Base-by-base conservation (phyloP, 2,329 filamentous ascomycete genomes). In the Penicillium aurantiogriseum region DNA sequence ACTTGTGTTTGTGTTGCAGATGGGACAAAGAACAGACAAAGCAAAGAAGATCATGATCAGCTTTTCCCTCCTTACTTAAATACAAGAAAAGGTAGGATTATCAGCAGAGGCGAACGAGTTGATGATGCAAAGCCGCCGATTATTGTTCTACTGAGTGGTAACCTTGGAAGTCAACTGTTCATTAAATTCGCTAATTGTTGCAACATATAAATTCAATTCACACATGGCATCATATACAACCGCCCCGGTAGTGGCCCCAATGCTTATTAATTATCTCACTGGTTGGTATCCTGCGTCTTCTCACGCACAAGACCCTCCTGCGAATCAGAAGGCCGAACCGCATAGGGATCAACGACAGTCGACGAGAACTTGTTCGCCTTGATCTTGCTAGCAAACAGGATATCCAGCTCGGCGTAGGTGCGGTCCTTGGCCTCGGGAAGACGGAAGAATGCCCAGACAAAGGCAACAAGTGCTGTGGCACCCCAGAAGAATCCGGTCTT, bases 401-500 rank as follows among this genome's bases (percentile, higher is more conserved):
- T 63, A 55, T 79, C 76, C 11, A 79, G 58, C 59, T 78, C 76
- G 3, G 69, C 73, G 57, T 73, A 77, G 0, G 74, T 75, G 21
- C 74, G 65, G 6, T 65, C 73, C 42, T 71, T 74, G 3, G 70
- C 63, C 55, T 78, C 76, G 1, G 75, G 74, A 7, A 76, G 66
- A 15, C 73, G 66, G 59, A 74, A 77, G 60, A 70, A 77, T 1
- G 69, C 66, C 71, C 71, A 77, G 11, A 72, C 21, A 1, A 74
- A 64, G 4, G 65, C 66, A 6, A 72, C 44, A 5, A 65, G 50
- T 2, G 64, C 65, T 1, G 58, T 69, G 7, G 64, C 65, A 11
- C 68, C 73, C 72, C 74, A 80, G 60, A 80, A 76, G 59, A 79
- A 78, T 0, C 67, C 70, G 0, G 70, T 70, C 58, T 75, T 74